Evolutionary conservation across 306 rosid genomes (phyloP).

Genomic region (Medicago arabica): DNA sequence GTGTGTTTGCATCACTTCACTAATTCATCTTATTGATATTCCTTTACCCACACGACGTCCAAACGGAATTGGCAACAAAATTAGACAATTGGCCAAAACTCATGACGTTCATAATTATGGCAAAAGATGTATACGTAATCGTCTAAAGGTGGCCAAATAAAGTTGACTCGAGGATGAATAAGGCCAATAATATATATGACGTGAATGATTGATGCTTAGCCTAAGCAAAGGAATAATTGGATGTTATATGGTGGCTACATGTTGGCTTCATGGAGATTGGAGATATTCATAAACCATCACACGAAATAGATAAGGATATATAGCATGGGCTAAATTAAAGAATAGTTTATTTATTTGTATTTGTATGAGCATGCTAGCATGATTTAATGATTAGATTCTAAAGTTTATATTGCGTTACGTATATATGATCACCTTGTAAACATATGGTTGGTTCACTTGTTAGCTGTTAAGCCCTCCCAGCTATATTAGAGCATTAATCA

Average conservation of each 20-base stretch:
- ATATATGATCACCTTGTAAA: constrained; percentile 9
- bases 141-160: constrained; percentile 25
- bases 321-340: background rate
- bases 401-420: background rate
- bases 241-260: constrained; percentile 20
- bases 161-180: constrained; percentile 18
- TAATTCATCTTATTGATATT: background rate
- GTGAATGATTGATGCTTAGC: background rate
- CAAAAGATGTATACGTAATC: constrained; percentile 1
- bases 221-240: background rate
- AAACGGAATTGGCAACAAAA: constrained; percentile 4
- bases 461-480: constrained; percentile 21
- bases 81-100: constrained; percentile 10
- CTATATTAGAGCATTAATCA: constrained; percentile 20
- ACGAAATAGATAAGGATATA: constrained; percentile 27
- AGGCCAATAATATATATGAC: constrained; percentile 1
- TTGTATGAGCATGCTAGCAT: constrained; percentile 28
- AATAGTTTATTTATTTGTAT: background rate
- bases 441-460: constrained; percentile 29
- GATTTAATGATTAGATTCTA: constrained; percentile 49
- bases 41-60: background rate
- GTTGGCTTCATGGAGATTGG: constrained; percentile 43
- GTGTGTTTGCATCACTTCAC: too few relatives aligned
- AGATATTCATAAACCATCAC: constrained; percentile 40
- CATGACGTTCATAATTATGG: constrained; percentile 25